Conservation (phyloP, 202 grass and related monocot species). For the Bolboschoenoplectus hybrid region DNA sequence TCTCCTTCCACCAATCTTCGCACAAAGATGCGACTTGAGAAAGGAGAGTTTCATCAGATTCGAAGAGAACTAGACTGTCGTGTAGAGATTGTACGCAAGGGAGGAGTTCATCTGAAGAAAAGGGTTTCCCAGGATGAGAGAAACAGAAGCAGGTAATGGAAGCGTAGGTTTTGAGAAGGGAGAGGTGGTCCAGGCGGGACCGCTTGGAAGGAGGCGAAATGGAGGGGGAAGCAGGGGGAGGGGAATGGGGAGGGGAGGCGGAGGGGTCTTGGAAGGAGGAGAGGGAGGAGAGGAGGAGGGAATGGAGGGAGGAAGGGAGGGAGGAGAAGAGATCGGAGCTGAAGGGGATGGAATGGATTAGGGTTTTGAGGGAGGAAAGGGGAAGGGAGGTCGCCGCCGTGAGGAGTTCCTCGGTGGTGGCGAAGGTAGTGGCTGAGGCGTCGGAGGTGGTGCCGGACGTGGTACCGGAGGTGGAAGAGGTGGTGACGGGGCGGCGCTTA, state of each 20-base stretch:
- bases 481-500: conserved; percentile 12
- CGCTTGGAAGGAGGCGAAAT: conserved; percentile 42
- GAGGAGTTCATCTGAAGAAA: conserved; percentile 53
- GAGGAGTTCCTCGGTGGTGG: conserved; percentile 44
- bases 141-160: conserved; percentile 25
- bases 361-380: conserved; percentile 46
- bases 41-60: conserved; percentile 58
- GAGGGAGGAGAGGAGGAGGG: conserved; percentile 34
- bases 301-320: conserved; percentile 38
- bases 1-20: conserved; percentile 74
- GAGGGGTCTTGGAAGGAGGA: conserved; percentile 30
- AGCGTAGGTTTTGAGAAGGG: conserved; percentile 12
- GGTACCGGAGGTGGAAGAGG: not conserved
- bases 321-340: conserved; percentile 38
- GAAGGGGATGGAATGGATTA: conserved; percentile 47
- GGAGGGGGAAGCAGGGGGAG: conserved; percentile 25
- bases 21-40: conserved; percentile 64
- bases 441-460: not conserved
- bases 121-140: conserved; percentile 59
- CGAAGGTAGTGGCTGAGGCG: not conserved
- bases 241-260: conserved; percentile 14
- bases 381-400: conserved; percentile 37
- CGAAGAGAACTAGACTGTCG: conserved; percentile 47
- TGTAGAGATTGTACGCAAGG: conserved; percentile 50
- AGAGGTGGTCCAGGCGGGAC: conserved; percentile 34